A percentile compares a stretch with the other conserved stretches of the same genome.
Evolutionary conservation across 352 stramenopile species (phyloP).

Genomic region (Phytophthora sojae): DNA sequence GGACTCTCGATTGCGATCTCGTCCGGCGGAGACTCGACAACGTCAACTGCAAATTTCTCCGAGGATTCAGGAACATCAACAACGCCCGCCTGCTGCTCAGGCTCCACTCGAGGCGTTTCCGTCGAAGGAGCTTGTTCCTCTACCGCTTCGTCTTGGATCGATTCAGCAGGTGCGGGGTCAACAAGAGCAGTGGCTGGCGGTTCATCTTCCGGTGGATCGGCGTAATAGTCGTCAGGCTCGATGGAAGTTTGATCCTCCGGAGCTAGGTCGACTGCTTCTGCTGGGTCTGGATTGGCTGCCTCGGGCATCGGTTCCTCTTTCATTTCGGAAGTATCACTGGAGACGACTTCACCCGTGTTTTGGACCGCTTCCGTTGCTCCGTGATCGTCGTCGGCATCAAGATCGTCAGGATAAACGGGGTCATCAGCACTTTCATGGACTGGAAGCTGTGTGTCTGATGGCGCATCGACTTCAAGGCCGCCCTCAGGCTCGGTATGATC

Average conservation of each 20-base stretch:
- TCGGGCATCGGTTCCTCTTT: background rate
- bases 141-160: background rate
- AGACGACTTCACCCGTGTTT: background rate
- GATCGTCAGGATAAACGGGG: background rate
- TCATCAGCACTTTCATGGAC: background rate
- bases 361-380: background rate
- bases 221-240: conserved; percentile 15
- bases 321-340: conserved; percentile 5
- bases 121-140: background rate
- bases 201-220: conserved; percentile 13
- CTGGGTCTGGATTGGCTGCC: conserved; percentile 3
- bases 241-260: background rate
- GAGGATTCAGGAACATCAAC: conserved; percentile 1
- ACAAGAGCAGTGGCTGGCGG: background rate
- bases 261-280: conserved; percentile 6
- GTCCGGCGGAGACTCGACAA: background rate
- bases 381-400: background rate
- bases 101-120: background rate
- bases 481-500: background rate
- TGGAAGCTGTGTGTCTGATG: background rate
- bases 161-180: background rate
- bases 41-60: conserved; percentile 6
- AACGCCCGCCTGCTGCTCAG: background rate
- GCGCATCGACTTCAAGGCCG: background rate
- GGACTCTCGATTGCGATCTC: background rate